phyloP scores from a whole-genome alignment of 1,284 basidiomycete genomes.

The Heimioporus retisporus region DNA sequence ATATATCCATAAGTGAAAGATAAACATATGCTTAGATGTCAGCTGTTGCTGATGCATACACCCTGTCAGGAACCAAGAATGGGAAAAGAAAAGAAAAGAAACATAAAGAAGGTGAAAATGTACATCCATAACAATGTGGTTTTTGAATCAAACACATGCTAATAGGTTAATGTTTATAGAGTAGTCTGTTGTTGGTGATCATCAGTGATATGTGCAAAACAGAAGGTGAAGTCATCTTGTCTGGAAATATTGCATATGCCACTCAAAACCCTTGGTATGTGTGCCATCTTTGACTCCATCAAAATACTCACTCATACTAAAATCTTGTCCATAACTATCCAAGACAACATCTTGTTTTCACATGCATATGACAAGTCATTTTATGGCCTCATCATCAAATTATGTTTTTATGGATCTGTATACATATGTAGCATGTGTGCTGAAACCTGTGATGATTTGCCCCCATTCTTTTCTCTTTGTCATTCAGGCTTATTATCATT shows the following conservation, averaged over 20 bases:
- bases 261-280: conserved; percentile 88
- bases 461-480: no score
- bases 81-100: conserved; percentile 37
- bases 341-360: conserved; percentile 93
- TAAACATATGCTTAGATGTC: no score
- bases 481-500: no score
- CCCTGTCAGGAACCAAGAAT: conserved; percentile 79
- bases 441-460: no score
- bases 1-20: no score
- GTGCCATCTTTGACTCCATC: not conserved
- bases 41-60: no score
- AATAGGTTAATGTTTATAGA: conserved; percentile 48
- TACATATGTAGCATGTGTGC: conserved; percentile 77
- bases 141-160: not conserved
- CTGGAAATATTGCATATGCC: conserved; percentile 89
- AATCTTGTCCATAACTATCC: no score
- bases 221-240: conserved; percentile 79
- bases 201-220: conserved; percentile 90
- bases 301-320: conserved; percentile 45
- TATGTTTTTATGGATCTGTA: conserved; percentile 7
- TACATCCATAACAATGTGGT: conserved; percentile 38
- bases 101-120: no score
- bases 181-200: conserved; percentile 79
- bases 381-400: conserved; percentile 78
- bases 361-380: conserved; percentile 88